These are phyloP conservation scores for Xylaria sp. DNA, from an alignment of 2,329 filamentous ascomycete genomes.

Conservation along the genomic window DNA sequence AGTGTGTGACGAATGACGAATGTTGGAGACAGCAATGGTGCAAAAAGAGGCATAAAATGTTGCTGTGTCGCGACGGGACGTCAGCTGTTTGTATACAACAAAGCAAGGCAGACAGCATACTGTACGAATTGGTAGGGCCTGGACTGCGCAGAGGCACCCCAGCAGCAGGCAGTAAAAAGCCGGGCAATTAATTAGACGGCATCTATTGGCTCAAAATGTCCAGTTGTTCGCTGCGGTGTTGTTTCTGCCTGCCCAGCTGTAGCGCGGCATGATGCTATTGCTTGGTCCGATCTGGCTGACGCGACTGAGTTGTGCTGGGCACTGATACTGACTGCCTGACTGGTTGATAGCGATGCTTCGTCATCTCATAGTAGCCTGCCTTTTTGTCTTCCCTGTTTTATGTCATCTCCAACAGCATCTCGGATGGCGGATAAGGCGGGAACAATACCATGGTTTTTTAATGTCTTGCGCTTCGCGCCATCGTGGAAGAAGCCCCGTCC, in stretches of 20 bases:
- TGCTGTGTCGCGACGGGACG: constrained; percentile 16
- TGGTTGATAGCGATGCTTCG: constrained; percentile 33
- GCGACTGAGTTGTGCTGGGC: constrained; percentile 14
- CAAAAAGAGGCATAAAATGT: constrained; percentile 15
- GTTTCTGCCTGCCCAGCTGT: constrained; percentile 26
- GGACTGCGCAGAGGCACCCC: constrained; percentile 17
- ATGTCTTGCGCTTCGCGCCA: not conserved
- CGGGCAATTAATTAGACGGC: constrained; percentile 16
- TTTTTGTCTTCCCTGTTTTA: constrained; percentile 1
- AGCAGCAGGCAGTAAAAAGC: constrained; percentile 19
- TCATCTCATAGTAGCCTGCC: constrained; percentile 35
- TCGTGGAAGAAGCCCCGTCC: not conserved
- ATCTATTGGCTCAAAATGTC: constrained; percentile 17
- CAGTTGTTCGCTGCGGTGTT: constrained; percentile 20
- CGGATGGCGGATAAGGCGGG: constrained; percentile 29
- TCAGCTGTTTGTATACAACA: constrained; percentile 18
- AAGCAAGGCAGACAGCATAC: constrained; percentile 31
- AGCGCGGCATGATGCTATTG: constrained; percentile 31
- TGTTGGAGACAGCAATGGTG: constrained; percentile 11
- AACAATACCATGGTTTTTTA: not conserved
- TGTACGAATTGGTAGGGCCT: constrained; percentile 28
- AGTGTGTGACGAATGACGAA: constrained; percentile 7
- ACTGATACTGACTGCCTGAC: constrained; percentile 7
- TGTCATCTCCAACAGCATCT: not conserved
- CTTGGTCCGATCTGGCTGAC: constrained; percentile 30